Evolutionary conservation across 2,329 filamentous ascomycete species (phyloP).

Genomic region (Decorospora gaudefroyi): DNA sequence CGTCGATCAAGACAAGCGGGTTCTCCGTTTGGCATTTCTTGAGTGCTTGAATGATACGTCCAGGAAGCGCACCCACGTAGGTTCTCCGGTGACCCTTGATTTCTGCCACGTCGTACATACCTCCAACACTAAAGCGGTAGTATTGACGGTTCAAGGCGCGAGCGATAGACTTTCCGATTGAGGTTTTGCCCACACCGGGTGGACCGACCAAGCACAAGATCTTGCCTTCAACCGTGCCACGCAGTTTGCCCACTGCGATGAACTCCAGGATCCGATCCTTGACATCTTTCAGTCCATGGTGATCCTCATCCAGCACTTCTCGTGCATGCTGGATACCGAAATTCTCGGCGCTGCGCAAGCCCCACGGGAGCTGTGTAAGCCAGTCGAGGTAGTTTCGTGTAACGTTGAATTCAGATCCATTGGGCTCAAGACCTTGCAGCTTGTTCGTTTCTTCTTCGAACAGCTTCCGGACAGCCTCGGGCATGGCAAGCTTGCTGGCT

Average conservation of each 20-base stretch:
- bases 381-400: conserved; percentile 98
- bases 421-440: conserved; percentile 89
- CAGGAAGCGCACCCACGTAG: conserved; percentile 93
- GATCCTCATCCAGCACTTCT: conserved; percentile 90
- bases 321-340: conserved; percentile 93
- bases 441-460: conserved; percentile 99
- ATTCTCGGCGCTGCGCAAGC: conserved; percentile 91
- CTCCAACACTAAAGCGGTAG: conserved; percentile 97
- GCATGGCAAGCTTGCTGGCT: conserved; percentile 91
- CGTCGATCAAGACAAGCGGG: conserved; percentile 92
- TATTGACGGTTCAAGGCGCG: conserved; percentile 93
- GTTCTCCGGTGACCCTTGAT: conserved; percentile 98
- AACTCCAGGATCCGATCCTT: conserved; percentile 98
- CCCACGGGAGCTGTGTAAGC: conserved; percentile 98
- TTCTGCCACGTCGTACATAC: conserved; percentile 94
- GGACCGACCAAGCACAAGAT: conserved; percentile 97
- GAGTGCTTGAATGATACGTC: conserved; percentile 94
- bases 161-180: conserved; percentile 97
- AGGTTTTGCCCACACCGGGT: conserved; percentile 97
- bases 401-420: conserved; percentile 97
- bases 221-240: conserved; percentile 96
- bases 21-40: conserved; percentile 99
- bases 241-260: conserved; percentile 95
- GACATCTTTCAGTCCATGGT: conserved; percentile 95
- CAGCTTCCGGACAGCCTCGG: conserved; percentile 92